Evolutionary conservation across 768 basidiomycete genomes (phyloP), one percentile per base, ranked within the genome.

Genomic region (Boletus pseudopeckii): DNA sequence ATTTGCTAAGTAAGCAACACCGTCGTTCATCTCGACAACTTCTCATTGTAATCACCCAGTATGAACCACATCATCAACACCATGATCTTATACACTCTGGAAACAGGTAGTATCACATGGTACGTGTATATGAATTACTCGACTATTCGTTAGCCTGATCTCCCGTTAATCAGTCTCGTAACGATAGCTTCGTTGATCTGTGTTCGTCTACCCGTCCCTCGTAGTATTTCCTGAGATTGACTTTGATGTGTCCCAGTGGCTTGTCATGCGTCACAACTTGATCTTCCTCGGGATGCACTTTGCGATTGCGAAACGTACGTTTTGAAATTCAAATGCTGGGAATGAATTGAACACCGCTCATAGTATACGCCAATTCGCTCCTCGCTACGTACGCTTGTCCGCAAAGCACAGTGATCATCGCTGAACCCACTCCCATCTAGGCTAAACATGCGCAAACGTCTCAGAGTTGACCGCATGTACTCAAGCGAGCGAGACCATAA

Each of bases 31-130:
- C 5, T 0, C 2, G 2, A 45, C 26, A 40, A 11, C 9, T 38
- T 18, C 42, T 55, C 30, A 58, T 22, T 8, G 14, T 49, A 1
- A 14, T 32, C 7, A 2, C 13, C 14, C 47, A 81, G 80, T 54
- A 67, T 82, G 66, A 78, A 78, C 48, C 72, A 75, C 32, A 60
- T 82, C 34, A 71, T 83, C 42, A 80, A 82, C 53, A 65, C 69
- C 0, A 59, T 82, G 56, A 77, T 82, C 47, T 55, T 79, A 2
- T 82, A 82, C 52, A 76, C 80, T 0, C 70, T 83, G 32, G 81
- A 83, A 58, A 80, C 76, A 15, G 81, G 81, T 38, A 64, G 74
- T 4, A 41, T 82, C 18, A 82, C 81, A 24, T 75, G 74, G 76
- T 74, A 52, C 4, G 57, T 51, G 28, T 7, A 14, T 22, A 22